phyloP scores from a whole-genome alignment of 176 grass and related monocot species.

The Neostapfia colusana region DNA sequence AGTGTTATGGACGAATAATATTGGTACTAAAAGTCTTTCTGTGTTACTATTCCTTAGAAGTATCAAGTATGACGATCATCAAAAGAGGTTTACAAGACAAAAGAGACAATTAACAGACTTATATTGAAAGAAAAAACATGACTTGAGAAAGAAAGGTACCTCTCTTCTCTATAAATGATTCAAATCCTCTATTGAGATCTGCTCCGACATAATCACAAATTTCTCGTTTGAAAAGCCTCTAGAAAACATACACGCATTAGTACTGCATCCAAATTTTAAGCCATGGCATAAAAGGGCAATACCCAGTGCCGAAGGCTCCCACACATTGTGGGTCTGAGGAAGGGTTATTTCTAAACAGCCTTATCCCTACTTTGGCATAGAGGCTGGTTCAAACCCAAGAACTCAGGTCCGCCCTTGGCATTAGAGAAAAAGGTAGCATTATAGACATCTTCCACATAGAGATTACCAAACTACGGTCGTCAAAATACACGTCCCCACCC shows the following conservation, averaged over 20 bases:
- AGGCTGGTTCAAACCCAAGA: no score
- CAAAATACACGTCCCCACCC: constrained; percentile 81
- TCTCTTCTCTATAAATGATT: constrained; percentile 86
- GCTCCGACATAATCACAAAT: constrained; percentile 76
- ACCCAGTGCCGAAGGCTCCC: no score
- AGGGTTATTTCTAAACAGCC: no score
- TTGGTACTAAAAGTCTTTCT: background rate
- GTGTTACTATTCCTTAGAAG: constrained; percentile 10
- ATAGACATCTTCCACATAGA: background rate
- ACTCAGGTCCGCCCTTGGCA: background rate
- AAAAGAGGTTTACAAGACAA: background rate
- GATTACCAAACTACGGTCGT: constrained; percentile 90
- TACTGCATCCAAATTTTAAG: constrained; percentile 31
- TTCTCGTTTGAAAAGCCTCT: constrained; percentile 96
- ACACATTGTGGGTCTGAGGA: no score
- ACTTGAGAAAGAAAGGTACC: constrained; percentile 52
- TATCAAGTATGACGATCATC: constrained; percentile 19
- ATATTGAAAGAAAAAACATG: constrained; percentile 5
- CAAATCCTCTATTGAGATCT: constrained; percentile 92
- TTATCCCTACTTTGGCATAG: no score
- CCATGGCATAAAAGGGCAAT: background rate
- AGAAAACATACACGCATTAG: constrained; percentile 43
- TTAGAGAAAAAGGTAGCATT: background rate
- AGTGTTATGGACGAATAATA: background rate
- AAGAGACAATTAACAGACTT: constrained; percentile 14